phyloP scores from a whole-genome alignment of 805 yeast genomes.

The Starmerella davenportii region DNA sequence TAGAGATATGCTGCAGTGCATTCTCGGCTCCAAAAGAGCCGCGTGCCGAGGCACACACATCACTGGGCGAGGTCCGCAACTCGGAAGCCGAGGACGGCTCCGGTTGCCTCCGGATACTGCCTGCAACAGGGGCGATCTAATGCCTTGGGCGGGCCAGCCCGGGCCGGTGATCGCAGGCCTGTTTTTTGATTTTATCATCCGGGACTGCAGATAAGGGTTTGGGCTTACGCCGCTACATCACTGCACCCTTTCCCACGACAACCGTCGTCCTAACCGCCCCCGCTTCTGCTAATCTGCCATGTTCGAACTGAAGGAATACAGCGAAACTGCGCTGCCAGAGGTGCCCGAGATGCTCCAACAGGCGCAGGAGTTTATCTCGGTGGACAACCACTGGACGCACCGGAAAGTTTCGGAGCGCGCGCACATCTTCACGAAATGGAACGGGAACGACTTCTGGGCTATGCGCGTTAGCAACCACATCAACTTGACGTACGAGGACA shows the following conservation, averaged over 20 bases:
- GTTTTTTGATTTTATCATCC: too few species aligned
- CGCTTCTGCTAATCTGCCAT: too few species aligned
- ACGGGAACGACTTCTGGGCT: slow-evolving; percentile 23
- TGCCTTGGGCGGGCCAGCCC: too few species aligned
- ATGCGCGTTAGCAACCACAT: slow-evolving; percentile 23
- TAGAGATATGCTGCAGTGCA: too few species aligned
- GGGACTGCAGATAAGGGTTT: neutral
- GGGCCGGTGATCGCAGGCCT: too few species aligned
- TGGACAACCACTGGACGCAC: slow-evolving; percentile 15
- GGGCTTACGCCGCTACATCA: neutral
- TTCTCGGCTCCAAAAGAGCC: too few species aligned
- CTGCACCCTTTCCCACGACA: neutral
- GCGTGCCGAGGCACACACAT: too few species aligned
- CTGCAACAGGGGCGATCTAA: too few species aligned
- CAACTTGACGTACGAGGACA: slow-evolving; percentile 18
- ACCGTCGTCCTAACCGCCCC: neutral
- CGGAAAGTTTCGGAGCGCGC: slow-evolving; percentile 12
- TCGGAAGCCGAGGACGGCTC: too few species aligned
- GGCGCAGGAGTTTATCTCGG: slow-evolving; percentile 4
- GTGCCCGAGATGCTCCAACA: slow-evolving; percentile 10
- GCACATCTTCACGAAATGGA: slow-evolving; percentile 16
- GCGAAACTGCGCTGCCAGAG: slow-evolving; percentile 14
- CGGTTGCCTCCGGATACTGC: too few species aligned
- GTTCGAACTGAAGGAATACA: slow-evolving; percentile 14
- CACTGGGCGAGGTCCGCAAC: too few species aligned